These are phyloP conservation scores for Cercis canadensis DNA, from an alignment of 306 rosid species.

Conservation along the genomic window DNA sequence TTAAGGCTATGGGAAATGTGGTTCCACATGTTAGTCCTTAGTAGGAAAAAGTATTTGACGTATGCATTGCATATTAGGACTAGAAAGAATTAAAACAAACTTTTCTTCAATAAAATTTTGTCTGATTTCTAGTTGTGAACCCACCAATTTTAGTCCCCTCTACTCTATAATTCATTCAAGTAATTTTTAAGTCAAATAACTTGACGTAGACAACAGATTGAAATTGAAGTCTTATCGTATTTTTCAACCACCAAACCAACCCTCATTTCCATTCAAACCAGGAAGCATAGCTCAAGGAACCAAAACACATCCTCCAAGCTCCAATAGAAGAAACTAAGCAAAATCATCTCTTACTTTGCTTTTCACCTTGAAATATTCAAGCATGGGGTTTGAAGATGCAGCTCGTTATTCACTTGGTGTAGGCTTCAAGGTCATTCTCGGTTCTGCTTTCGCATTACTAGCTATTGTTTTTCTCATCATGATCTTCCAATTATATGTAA, in stretches of 20 bases:
- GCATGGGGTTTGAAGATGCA: constrained; percentile 23
- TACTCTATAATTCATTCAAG: no score
- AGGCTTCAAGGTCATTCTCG: constrained; percentile 26
- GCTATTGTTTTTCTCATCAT: constrained; percentile 14
- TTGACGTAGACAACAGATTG: constrained; percentile 14
- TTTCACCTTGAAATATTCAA: not conserved
- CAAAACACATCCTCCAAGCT: not conserved
- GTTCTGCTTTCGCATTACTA: constrained; percentile 38
- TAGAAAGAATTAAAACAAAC: no score
- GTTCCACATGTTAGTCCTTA: no score
- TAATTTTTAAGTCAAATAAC: constrained; percentile 28
- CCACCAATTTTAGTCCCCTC: no score
- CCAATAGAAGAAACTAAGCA: not conserved
- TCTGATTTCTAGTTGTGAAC: no score
- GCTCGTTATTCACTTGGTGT: not conserved
- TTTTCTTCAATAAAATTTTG: no score
- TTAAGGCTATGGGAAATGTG: no score
- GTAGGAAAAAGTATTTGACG: no score
- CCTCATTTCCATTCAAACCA: no score
- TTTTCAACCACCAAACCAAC: constrained; percentile 26
- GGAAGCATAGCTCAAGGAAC: not conserved
- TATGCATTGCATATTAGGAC: no score
- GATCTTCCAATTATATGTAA: constrained; percentile 22
- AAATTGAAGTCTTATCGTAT: not conserved
- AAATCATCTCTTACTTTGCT: no score